Percentiles rank a stretch among this genome's conserved stretches.
phyloP scores from a whole-genome alignment of 148 eudicot genomes.

The Agrostemma githago region DNA sequence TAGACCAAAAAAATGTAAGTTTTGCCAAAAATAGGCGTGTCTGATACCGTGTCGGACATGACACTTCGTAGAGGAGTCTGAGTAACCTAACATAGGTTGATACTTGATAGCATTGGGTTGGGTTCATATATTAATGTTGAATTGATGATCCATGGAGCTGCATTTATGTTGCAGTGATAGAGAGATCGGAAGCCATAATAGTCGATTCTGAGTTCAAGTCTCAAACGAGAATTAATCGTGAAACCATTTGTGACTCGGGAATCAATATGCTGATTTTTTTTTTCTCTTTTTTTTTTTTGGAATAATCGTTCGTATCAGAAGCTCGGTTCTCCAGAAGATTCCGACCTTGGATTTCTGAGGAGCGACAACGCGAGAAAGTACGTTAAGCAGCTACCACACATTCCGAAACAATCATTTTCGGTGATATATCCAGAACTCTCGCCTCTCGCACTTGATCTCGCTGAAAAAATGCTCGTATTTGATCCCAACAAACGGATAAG shows the following conservation, averaged over 20 bases:
- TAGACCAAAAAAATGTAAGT: too few species aligned
- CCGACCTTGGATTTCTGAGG: constrained; percentile 87
- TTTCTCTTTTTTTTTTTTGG: constrained; percentile 1
- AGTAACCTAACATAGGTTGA: too few species aligned
- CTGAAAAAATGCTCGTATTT: constrained; percentile 87
- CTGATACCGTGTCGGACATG: too few species aligned
- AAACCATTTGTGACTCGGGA: neutral
- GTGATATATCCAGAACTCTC: constrained; percentile 67
- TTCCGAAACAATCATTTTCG: constrained; percentile 61
- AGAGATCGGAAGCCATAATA: neutral
- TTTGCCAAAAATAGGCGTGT: too few species aligned
- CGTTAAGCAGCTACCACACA: constrained; percentile 69
- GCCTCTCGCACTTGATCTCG: constrained; percentile 84
- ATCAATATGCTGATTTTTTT: neutral
- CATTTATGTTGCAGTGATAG: neutral
- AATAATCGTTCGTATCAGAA: constrained; percentile 36
- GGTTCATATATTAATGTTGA: too few species aligned
- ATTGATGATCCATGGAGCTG: neutral
- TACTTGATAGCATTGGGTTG: too few species aligned
- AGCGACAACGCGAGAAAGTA: constrained; percentile 84
- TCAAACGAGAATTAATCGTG: neutral
- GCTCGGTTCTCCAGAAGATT: constrained; percentile 88
- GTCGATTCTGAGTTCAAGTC: neutral
- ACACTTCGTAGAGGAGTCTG: too few species aligned
- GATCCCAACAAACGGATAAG: constrained; percentile 93